Evolutionary conservation across 2,329 filamentous ascomycete genomes (phyloP).

Genomic region (Zymoseptoria pseudotritici): DNA sequence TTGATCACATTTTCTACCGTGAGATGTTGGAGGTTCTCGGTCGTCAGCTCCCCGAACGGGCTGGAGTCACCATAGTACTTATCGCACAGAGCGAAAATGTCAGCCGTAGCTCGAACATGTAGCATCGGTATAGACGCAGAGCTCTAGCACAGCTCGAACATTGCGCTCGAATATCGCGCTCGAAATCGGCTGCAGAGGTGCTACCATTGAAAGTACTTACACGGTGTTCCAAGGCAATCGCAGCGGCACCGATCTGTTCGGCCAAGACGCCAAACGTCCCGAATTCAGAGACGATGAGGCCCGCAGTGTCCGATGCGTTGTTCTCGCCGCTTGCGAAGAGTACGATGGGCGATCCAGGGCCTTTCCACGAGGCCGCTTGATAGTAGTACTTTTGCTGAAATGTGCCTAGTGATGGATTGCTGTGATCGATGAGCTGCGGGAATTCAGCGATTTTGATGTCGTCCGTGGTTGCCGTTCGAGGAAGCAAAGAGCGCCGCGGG

Average conservation of each 20-base stretch:
- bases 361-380: constrained; percentile 40
- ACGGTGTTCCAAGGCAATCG: constrained; percentile 51
- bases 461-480: not conserved
- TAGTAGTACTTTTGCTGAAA: constrained; percentile 48
- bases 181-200: too few species aligned
- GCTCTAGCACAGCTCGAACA: too few species aligned
- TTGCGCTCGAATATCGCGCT: too few species aligned
- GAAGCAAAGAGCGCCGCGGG: too few species aligned
- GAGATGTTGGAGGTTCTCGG: constrained; percentile 48
- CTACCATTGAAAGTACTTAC: not conserved
- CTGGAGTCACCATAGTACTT: constrained; percentile 40
- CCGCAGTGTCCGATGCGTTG: too few species aligned
- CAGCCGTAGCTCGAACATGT: too few species aligned
- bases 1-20: constrained; percentile 48
- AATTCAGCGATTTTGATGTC: constrained; percentile 27
- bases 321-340: constrained; percentile 27
- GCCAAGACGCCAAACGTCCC: too few species aligned
- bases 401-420: constrained; percentile 47
- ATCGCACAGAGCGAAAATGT: too few species aligned
- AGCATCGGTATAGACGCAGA: too few species aligned
- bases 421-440: constrained; percentile 53
- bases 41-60: constrained; percentile 45
- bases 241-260: constrained; percentile 44
- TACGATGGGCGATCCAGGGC: constrained; percentile 46
- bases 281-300: too few species aligned